Evolutionary conservation across 148 eudicot species (phyloP).

Genomic region (Selenicereus undatus): DNA sequence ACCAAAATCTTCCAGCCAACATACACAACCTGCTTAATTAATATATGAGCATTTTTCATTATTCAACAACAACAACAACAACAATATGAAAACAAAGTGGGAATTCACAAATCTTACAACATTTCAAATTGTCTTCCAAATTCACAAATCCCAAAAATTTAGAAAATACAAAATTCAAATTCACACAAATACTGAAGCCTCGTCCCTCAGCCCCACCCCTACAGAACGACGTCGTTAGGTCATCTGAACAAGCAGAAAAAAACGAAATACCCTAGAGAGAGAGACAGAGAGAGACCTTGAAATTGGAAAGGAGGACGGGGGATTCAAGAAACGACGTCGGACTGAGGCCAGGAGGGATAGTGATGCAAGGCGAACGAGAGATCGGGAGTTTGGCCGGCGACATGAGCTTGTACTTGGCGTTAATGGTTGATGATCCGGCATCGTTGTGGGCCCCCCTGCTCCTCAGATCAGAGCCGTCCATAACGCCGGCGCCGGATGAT

Average conservation of each 20-base stretch:
- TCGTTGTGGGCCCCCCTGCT: constrained; percentile 16
- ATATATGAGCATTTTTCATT: neutral
- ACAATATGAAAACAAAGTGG: too few relatives aligned
- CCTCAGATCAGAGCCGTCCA: constrained; percentile 18
- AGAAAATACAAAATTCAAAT: neutral
- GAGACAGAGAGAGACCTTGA: constrained; percentile 48
- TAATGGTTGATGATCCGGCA: constrained; percentile 11
- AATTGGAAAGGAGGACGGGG: constrained; percentile 86
- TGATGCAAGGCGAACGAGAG: constrained; percentile 63
- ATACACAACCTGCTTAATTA: neutral
- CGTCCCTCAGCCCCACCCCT: neutral
- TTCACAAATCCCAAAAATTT: neutral
- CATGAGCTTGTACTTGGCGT: constrained; percentile 72
- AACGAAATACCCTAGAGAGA: neutral
- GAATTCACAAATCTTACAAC: neutral
- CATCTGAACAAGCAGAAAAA: neutral
- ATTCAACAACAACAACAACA: too few relatives aligned
- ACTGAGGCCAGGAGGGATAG: constrained; percentile 81
- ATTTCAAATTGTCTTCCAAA: neutral
- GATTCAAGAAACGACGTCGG: constrained; percentile 94
- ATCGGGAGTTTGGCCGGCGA: constrained; percentile 95
- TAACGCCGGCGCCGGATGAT: neutral
- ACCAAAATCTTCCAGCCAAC: neutral
- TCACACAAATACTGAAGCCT: neutral
- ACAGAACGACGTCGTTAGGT: neutral